Evolutionary conservation across 345 rosid species (phyloP), one percentile per base, ranked within the genome.

Genomic region (Noccaea bulbosa): DNA sequence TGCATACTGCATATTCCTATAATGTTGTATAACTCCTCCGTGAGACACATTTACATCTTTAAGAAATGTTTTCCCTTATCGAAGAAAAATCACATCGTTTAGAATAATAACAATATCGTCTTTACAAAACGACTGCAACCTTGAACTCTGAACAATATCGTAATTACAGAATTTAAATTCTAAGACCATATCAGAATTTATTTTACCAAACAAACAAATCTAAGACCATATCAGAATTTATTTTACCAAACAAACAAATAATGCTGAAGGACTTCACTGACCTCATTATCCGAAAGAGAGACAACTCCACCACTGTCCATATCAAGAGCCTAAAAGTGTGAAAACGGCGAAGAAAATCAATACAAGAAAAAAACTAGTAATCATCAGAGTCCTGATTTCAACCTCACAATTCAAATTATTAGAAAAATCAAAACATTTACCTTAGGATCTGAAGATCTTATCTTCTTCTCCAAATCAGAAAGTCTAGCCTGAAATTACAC

Each of bases 401-500:
- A 74, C 14, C 20, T 12, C 55, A 62, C 55, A 72, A n/a, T 41
- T 48, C 56, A 74, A 8, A 8, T 24, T 8, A 45, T 27, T 7
- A 71, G 17, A 48, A 53, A 50, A 47, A 56, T 53, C 27, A 69
- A 1, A 43, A 58, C 8, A 48, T 72, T 38, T 79, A 93, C 98
- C 98, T 88, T 86, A 16, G 76, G 72, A 82, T 84, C 84, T 61
- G 86, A 76, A 52, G 84, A 68, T 70, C 74, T 81, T 16, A 83
- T 73, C 81, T 72, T 86, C 71, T 83, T 89, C 78, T 87, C 96
- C 69, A 89, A 57, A 78, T 87, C 96, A 65, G 88, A 81, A 30
- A 91, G 85, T 70, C 82, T 83, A 54, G 91, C 84, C 99, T 94
- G 85, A 53, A 11, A 30, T 68, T 45, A 66, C 45, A 76, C 17